Conservation (phyloP, 1,284 basidiomycete genomes). For the Anthracocystis walkeri region DNA sequence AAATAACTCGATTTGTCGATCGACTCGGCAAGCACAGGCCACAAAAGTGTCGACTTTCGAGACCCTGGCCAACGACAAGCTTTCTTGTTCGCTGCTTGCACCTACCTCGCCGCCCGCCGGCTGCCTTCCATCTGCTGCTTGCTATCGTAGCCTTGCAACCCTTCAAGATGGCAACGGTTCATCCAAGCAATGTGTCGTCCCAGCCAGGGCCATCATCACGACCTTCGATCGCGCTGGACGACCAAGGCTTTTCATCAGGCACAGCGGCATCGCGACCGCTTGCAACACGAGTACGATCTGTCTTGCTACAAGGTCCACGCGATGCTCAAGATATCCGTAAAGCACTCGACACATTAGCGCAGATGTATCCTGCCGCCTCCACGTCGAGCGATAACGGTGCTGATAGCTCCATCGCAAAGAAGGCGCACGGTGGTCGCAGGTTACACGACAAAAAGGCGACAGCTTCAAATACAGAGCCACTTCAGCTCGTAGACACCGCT, state of each 20-base stretch:
- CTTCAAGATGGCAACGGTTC: conserved; percentile 18
- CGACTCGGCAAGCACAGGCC: conserved; percentile 26
- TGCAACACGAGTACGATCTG: conserved; percentile 34
- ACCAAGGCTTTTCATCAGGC: conserved; percentile 8
- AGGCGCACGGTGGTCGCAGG: neutral
- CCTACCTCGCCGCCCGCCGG: neutral
- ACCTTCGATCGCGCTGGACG: neutral
- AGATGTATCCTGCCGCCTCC: conserved; percentile 33
- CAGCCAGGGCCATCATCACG: conserved; percentile 17
- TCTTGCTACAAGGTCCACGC: conserved; percentile 22
- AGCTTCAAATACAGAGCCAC: neutral
- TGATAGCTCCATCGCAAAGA: neutral
- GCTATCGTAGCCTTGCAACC: neutral
- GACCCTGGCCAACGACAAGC: conserved; percentile 5
- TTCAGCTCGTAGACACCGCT: conserved; percentile 63
- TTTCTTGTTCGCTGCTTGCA: neutral
- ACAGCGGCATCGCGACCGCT: conserved; percentile 20
- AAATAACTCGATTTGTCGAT: neutral
- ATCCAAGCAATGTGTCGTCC: neutral
- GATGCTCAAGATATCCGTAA: conserved; percentile 19
- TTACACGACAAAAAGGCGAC: neutral
- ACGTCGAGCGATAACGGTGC: neutral
- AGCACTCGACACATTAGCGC: conserved; percentile 39
- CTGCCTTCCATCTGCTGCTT: neutral
- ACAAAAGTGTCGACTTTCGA: neutral